Conservation (phyloP, 169 alveolate genomes). For the Theileria sp. region DNA sequence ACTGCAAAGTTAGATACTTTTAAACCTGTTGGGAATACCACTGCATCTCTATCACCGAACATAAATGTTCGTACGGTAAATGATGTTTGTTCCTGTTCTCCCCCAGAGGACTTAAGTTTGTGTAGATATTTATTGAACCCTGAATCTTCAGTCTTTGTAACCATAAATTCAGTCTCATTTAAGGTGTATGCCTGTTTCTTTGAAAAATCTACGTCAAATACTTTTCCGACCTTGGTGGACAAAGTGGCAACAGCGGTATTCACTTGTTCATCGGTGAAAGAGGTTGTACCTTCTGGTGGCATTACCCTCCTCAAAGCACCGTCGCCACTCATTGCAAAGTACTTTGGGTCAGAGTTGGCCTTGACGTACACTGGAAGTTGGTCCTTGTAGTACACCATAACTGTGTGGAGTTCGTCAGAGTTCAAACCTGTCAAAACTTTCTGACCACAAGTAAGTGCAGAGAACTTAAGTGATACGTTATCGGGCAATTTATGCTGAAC, state of each 20-base stretch:
- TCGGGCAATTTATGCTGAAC: slow-evolving; percentile 12
- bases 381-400: not conserved
- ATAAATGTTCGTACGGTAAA: not conserved
- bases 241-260: not conserved
- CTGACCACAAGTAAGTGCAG: slow-evolving; percentile 10
- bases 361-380: not conserved
- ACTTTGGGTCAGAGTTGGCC: slow-evolving; percentile 14
- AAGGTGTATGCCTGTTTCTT: slow-evolving; percentile 11
- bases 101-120: not conserved
- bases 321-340: slow-evolving; percentile 6
- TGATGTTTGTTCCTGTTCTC: not conserved
- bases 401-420: not conserved
- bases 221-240: not conserved
- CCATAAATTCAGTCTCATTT: not conserved
- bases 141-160: not conserved
- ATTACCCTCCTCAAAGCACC: not conserved
- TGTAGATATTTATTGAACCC: not conserved
- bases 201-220: not conserved
- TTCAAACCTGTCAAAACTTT: slow-evolving; percentile 1
- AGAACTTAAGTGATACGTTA: slow-evolving; percentile 4
- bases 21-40: not conserved
- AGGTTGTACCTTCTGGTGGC: slow-evolving; percentile 5
- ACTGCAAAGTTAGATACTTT: not conserved
- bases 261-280: slow-evolving; percentile 1
- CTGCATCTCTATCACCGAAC: not conserved